Conservation (phyloP, 257 asterid species). For the Solanum rostratum region DNA sequence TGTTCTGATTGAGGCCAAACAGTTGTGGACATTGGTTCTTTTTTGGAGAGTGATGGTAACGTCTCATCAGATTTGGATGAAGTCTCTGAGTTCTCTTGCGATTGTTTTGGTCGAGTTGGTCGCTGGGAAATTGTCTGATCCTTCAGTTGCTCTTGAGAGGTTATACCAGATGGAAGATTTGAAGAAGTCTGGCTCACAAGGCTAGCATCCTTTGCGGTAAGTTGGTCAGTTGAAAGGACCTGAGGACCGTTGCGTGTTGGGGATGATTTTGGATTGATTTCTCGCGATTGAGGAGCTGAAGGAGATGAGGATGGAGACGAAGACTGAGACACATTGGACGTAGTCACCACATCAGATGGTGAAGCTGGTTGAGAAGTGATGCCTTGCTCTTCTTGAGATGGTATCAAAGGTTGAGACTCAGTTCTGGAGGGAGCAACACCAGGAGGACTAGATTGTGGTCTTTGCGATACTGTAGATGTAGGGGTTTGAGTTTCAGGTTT, state of each 20-base stretch:
- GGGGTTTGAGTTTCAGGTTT: slow-evolving; percentile 6
- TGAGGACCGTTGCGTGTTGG: slow-evolving; percentile 13
- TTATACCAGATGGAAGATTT: slow-evolving; percentile 13
- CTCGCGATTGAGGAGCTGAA: slow-evolving; percentile 15
- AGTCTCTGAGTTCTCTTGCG: slow-evolving; percentile 10
- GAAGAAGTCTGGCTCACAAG: slow-evolving; percentile 25
- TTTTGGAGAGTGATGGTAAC: slow-evolving; percentile 4
- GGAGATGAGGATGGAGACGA: slow-evolving; percentile 31
- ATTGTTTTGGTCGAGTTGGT: slow-evolving; percentile 19
- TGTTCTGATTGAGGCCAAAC: slow-evolving; percentile 6
- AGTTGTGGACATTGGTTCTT: slow-evolving; percentile 11
- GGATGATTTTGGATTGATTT: slow-evolving; percentile 14
- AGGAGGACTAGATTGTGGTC: slow-evolving; percentile 14
- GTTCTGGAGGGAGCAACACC: slow-evolving; percentile 7
- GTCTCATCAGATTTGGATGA: slow-evolving; percentile 6
- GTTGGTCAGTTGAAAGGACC: slow-evolving; percentile 2
- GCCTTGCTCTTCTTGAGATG: slow-evolving; percentile 19
- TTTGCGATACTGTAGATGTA: slow-evolving; percentile 6
- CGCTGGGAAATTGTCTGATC: slow-evolving; percentile 8
- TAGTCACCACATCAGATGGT: slow-evolving; percentile 19
- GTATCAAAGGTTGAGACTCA: slow-evolving; percentile 27
- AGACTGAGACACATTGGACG: slow-evolving; percentile 28
- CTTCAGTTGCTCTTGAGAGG: neutral
- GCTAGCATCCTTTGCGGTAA: slow-evolving; percentile 9
- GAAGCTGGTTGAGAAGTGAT: slow-evolving; percentile 26